Evolutionary conservation across 2,329 filamentous ascomycete genomes (phyloP), one percentile per base, ranked within the genome.

Genomic region (Pseudocercospora eumusae): DNA sequence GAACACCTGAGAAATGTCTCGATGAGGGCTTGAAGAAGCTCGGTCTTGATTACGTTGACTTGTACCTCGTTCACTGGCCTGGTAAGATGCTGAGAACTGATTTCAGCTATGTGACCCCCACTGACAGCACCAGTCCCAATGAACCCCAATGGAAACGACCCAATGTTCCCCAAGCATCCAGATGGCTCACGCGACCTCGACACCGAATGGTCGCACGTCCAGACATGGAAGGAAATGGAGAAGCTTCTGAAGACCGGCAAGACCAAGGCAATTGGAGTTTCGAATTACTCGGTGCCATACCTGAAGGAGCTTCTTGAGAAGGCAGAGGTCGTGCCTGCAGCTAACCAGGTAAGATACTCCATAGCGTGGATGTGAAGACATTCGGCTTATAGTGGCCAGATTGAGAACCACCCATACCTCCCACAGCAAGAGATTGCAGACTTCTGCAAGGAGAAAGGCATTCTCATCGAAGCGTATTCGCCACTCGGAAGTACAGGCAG

Each of bases 31-130:
- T 95, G 74, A 84, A 88, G 77, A 83, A 84, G 63, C 79, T 96
- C 36, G 89, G 90, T 1, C 80, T 95, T 53, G 88, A 92, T 67
- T 93, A 96, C 74, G 83, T 96, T 4, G 92, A 96, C 74, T 80
- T 96, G 61, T 92, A 86, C 74, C 82, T 96, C 40, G 84, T 96
- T 80, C 91, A 96, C 79, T 95, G 91, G 90, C 89, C 90, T 5
- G 79, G 92, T 84, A 92, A 92, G 74, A 81, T 93, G 45, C 89
- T 18, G 25, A 3, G 47, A 27, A 23, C 10, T 33, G 27, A 28
- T 11, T 21, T 13, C 11, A 20, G 13, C 11, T 25, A 11, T 58
- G 36, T 58, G 56, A 49, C 27, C 42, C 42, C 42, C 42, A 45
- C 42, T 84, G 95, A 81, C 91, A 96, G 79, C 45, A 60, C 57